Conservation (phyloP, 352 stramenopile species). For the Globisporangium apiculatum region DNA sequence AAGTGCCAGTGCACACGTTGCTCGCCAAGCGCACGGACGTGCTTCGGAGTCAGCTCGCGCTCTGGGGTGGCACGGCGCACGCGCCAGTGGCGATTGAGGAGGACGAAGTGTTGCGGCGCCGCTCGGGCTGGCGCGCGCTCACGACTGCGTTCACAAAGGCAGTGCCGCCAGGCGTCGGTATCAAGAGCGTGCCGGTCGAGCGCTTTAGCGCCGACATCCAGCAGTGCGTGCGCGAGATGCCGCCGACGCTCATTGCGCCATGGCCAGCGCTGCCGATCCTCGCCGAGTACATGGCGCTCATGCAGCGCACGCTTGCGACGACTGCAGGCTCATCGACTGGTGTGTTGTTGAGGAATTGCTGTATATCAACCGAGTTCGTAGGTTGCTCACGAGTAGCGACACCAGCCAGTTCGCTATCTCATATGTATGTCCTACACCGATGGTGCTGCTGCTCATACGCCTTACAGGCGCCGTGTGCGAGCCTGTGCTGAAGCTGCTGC, state of each 20-base stretch:
- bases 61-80: constrained; percentile 62
- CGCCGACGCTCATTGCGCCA: constrained; percentile 55
- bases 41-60: constrained; percentile 40
- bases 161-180: constrained; percentile 39
- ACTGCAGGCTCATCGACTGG: constrained; percentile 31
- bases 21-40: constrained; percentile 39
- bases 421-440: too few species aligned
- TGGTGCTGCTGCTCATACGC: neutral
- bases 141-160: constrained; percentile 57
- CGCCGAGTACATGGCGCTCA: constrained; percentile 63
- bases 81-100: constrained; percentile 63
- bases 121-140: constrained; percentile 65
- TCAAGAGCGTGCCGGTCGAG: constrained; percentile 62
- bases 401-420: too few species aligned
- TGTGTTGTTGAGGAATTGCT: constrained; percentile 10
- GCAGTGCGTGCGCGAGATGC: constrained; percentile 45
- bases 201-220: constrained; percentile 42
- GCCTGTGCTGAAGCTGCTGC: constrained; percentile 58
- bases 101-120: constrained; percentile 59
- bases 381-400: neutral
- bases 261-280: constrained; percentile 60
- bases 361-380: neutral
- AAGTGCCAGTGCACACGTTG: constrained; percentile 53
- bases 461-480: constrained; percentile 45
- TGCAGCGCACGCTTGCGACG: constrained; percentile 45